phyloP scores from a whole-genome alignment of 495 filamentous ascomycete genomes.

The Aspergillus nidulans region DNA sequence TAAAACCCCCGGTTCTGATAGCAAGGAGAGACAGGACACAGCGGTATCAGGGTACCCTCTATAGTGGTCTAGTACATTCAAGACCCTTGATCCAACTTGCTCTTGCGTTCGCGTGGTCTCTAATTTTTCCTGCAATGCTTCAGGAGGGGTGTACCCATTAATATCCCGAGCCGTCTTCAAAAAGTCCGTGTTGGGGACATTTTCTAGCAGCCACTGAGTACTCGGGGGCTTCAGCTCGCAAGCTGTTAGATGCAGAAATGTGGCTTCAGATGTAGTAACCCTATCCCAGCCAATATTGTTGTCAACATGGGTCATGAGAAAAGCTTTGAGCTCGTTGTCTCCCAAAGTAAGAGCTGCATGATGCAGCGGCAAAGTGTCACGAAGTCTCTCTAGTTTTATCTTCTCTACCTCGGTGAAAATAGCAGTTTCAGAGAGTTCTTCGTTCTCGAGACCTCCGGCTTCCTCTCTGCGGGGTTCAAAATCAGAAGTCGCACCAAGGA shows the following conservation, averaged over 20 bases:
- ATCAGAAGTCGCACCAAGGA: conserved; percentile 16
- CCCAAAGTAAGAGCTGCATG: conserved; percentile 19
- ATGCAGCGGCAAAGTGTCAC: conserved; percentile 17
- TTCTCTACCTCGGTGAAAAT: conserved; percentile 8
- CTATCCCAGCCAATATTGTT: conserved; percentile 17
- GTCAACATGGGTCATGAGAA: conserved; percentile 13
- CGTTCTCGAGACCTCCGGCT: conserved; percentile 16
- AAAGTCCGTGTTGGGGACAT: conserved; percentile 15
- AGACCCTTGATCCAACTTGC: conserved; percentile 2
- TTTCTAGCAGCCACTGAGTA: conserved; percentile 23
- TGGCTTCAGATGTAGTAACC: conserved; percentile 15
- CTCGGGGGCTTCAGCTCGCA: conserved; percentile 20
- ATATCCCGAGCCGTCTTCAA: conserved; percentile 23
- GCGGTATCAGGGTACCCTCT: conserved; percentile 20
- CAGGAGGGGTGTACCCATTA: conserved; percentile 25
- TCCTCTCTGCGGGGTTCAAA: conserved; percentile 15
- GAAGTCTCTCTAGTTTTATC: conserved; percentile 15
- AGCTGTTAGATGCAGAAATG: conserved; percentile 24
- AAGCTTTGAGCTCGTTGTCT: conserved; percentile 16
- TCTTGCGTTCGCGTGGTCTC: conserved; percentile 18
- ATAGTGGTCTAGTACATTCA: conserved; percentile 23
- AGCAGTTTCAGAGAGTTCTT: conserved; percentile 12
- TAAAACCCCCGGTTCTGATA: conserved; percentile 14
- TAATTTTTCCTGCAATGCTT: conserved; percentile 19
- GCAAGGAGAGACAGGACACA: conserved; percentile 23